These are phyloP conservation scores for Fusarium falciforme DNA, from an alignment of 2,329 filamentous ascomycete genomes.

Conservation along the genomic window DNA sequence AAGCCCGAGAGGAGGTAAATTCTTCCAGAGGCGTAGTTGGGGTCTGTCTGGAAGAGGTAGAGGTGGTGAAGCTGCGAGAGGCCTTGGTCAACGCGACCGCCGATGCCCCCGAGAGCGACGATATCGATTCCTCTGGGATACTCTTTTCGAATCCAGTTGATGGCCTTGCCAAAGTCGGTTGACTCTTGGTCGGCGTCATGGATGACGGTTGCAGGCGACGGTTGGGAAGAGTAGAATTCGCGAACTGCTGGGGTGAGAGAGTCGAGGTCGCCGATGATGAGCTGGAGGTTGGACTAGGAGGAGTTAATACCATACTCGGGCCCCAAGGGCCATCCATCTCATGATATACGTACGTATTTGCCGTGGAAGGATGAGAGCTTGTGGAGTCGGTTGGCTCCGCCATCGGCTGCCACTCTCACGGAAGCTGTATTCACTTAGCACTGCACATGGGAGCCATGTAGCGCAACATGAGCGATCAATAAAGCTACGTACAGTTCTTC, in stretches of 20 bases:
- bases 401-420: slow-evolving; percentile 85
- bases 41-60: slow-evolving; percentile 69
- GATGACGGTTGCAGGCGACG: slow-evolving; percentile 67
- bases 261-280: slow-evolving; percentile 92
- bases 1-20: slow-evolving; percentile 86
- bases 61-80: slow-evolving; percentile 90
- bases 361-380: slow-evolving; percentile 56
- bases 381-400: slow-evolving; percentile 83
- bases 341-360: slow-evolving; percentile 54
- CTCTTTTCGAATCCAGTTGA: slow-evolving; percentile 65
- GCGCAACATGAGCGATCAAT: not conserved
- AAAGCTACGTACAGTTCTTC: slow-evolving; percentile 57
- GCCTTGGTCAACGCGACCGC: slow-evolving; percentile 92
- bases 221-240: slow-evolving; percentile 72
- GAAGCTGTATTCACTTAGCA: slow-evolving; percentile 60
- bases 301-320: slow-evolving; percentile 6
- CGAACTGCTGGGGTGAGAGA: slow-evolving; percentile 75
- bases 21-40: slow-evolving; percentile 62
- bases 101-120: slow-evolving; percentile 85
- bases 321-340: not conserved
- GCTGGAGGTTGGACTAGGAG: slow-evolving; percentile 68
- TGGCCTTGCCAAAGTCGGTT: slow-evolving; percentile 91
- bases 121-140: slow-evolving; percentile 65
- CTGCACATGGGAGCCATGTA: not conserved
- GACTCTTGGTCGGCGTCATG: slow-evolving; percentile 84